Evolutionary conservation across 2,329 filamentous ascomycete genomes (phyloP).

Genomic region (Coniochaeta hoffmannii): DNA sequence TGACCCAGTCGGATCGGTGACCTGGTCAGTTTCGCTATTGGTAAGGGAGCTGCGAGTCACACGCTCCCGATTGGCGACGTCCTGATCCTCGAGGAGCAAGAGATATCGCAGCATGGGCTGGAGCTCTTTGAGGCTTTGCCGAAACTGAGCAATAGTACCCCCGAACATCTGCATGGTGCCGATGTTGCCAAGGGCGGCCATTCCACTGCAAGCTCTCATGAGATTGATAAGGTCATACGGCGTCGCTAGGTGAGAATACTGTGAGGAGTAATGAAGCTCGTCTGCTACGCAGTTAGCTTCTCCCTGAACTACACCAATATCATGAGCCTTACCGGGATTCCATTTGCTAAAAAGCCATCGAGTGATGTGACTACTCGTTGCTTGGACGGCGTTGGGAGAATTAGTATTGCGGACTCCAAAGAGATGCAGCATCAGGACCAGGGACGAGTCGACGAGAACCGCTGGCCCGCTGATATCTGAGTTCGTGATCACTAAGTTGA

Average conservation of each 20-base stretch:
- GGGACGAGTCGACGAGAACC: conserved; percentile 69
- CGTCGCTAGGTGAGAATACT: conserved; percentile 55
- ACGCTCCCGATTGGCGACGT: not conserved
- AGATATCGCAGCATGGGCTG: conserved; percentile 45
- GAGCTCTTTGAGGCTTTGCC: conserved; percentile 35
- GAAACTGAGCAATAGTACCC: conserved; percentile 39
- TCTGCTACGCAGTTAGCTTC: conserved; percentile 29
- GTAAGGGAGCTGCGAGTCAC: conserved; percentile 1
- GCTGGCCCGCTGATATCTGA: conserved; percentile 78
- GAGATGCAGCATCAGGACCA: conserved; percentile 64
- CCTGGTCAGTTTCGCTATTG: conserved; percentile 12
- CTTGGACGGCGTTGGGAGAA: conserved; percentile 60
- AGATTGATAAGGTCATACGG: conserved; percentile 61
- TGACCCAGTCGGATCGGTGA: conserved; percentile 26
- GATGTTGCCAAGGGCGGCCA: conserved; percentile 22
- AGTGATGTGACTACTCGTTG: conserved; percentile 63
- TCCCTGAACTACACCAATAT: conserved; percentile 7
- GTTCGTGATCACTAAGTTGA: conserved; percentile 65
- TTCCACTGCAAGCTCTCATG: conserved; percentile 61
- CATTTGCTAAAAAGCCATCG: conserved; percentile 78
- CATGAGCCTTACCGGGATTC: conserved; percentile 60
- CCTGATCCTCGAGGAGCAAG: conserved; percentile 39
- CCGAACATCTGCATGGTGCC: conserved; percentile 31
- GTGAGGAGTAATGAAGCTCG: conserved; percentile 60
- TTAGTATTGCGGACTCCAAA: conserved; percentile 59